Evolutionary conservation across 352 stramenopile genomes (phyloP), one percentile per base, ranked within the genome.

Genomic region (Globisporangium nagaii): DNA sequence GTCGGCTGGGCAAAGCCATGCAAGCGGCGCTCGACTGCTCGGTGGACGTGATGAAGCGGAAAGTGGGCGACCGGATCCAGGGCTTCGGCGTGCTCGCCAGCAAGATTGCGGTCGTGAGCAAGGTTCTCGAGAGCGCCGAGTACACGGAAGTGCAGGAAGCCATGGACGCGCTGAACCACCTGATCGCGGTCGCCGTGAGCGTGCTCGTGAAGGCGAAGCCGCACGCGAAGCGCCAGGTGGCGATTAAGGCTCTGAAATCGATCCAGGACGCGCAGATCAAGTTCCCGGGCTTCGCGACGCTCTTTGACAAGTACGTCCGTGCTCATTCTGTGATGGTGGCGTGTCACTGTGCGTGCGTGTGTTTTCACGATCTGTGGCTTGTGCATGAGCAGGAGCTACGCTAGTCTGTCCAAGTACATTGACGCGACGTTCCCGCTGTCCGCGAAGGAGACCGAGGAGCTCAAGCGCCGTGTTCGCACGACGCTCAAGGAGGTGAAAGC

Each of bases 161-260:
- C 3, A 54, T 55, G 44, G 54, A 61, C 20, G 20, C 54, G n/a
- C 30, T 61, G 9, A 44, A 20, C 13, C 31, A 50, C 19, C 27
- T 61, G 12, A 39, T 46, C 25, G 24, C 35, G 35, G 32, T 47
- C 4, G 31, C 31, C 7, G 54, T 55, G 32, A 55, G 13, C 20
- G 30, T 61, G 25, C 34, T 61, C 20, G 42, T 61, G n/a, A 61
- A 61, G 44, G 44, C 44, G 5, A 61, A 55, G 35, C 54, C 54
- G 1, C n/a, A 41, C 24, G 44, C 40, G 24, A 61, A 53, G 54
- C 54, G 54, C 6, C 35, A 48, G 8, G 20, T 55, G 30, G 54
- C 37, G 17, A 24, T 41, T 19, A 53, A 61, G 30, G 34, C 15
- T 17, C 45, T 61, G n/a, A 61, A 61, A 15, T 32, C 25, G 27